Evolutionary conservation across 75 land plant genomes (phyloP).

Genomic region (Ceratopteris richardii): DNA sequence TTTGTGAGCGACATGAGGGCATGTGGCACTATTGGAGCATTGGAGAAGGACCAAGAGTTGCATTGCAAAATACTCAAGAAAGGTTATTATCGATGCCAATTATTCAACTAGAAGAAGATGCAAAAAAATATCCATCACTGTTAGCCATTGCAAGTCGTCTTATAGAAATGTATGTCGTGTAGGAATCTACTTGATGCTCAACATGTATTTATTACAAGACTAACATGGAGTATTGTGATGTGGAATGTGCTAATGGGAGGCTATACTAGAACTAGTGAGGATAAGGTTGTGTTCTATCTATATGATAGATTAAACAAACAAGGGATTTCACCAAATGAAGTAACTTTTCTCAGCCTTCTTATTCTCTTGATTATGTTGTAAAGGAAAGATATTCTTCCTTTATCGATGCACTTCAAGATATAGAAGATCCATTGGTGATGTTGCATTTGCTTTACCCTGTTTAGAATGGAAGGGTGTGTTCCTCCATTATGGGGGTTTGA

Average conservation of each 20-base stretch:
- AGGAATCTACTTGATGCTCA: constrained; percentile 4
- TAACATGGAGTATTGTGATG: neutral
- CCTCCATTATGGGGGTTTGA: too few species aligned
- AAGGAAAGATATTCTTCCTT: too few species aligned
- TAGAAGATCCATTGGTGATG: too few species aligned
- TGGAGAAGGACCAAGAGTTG: constrained; percentile 25
- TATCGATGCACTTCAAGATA: too few species aligned
- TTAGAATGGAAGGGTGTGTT: too few species aligned
- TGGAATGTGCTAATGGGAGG: constrained; percentile 16
- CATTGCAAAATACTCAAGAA: constrained; percentile 2
- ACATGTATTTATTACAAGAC: neutral
- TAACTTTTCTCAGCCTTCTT: constrained; percentile 30
- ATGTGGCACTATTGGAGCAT: constrained; percentile 9
- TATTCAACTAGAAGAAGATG: neutral
- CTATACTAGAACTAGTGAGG: constrained; percentile 10
- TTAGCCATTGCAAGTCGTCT: constrained; percentile 10
- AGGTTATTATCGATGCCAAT: neutral
- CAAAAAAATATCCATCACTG: neutral
- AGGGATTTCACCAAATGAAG: constrained; percentile 12
- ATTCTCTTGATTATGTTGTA: too few species aligned
- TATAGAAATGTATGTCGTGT: constrained; percentile 15
- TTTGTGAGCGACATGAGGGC: constrained; percentile 10
- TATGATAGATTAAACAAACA: constrained; percentile 9
- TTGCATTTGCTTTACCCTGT: too few species aligned
- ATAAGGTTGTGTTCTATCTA: constrained; percentile 8